These are phyloP conservation scores for Trichoderma gamsii DNA, from an alignment of 495 filamentous ascomycete species.

Conservation along the genomic window DNA sequence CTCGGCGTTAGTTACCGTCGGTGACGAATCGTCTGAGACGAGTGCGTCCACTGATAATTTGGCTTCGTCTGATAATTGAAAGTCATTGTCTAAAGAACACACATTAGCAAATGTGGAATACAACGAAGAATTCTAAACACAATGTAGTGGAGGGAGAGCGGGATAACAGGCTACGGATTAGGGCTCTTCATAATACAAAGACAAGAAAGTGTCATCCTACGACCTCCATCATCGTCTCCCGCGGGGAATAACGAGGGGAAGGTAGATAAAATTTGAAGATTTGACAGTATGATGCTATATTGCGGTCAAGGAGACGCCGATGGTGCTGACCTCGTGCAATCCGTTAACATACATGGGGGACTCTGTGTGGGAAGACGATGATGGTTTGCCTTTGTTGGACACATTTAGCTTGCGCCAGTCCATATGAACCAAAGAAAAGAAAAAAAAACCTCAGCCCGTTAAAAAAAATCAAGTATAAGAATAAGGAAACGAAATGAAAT, in stretches of 20 bases:
- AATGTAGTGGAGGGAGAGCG: not conserved
- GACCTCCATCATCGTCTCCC: constrained; percentile 52
- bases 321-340: constrained; percentile 23
- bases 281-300: constrained; percentile 43
- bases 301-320: constrained; percentile 30
- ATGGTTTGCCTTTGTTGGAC: constrained; percentile 52
- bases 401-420: constrained; percentile 25
- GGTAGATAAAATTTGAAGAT: constrained; percentile 34
- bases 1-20: not conserved
- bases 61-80: constrained; percentile 46
- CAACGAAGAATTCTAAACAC: constrained; percentile 23
- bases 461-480: constrained; percentile 8
- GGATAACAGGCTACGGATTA: constrained; percentile 2
- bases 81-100: constrained; percentile 40
- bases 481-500: constrained; percentile 3
- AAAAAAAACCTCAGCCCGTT: not conserved
- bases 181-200: constrained; percentile 31
- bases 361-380: constrained; percentile 58
- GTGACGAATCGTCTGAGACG: constrained; percentile 43
- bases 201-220: constrained; percentile 39
- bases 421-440: too few relatives aligned
- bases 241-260: constrained; percentile 33
- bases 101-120: constrained; percentile 34
- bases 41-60: constrained; percentile 51
- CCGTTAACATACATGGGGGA: constrained; percentile 74